Evolutionary conservation across 2,329 filamentous ascomycete species (phyloP), one percentile per base, ranked within the genome.

Genomic region (Nothophaeocryptopus gaeumannii): DNA sequence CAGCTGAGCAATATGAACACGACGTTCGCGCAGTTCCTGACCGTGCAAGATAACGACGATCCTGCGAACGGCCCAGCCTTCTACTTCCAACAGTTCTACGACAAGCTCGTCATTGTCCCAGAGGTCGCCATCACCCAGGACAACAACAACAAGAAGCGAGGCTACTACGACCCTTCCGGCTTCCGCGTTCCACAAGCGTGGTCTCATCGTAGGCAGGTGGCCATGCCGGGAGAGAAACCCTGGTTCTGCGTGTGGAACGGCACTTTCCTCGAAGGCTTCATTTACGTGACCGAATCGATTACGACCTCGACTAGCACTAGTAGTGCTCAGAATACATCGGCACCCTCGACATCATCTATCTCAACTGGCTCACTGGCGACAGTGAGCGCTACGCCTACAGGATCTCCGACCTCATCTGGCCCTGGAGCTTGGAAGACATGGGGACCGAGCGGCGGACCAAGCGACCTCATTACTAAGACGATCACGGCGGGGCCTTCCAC

Each of bases 161-260:
- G 50, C 20, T 59, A 51, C 15, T 39, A 50, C 5, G 32, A 60
- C 15, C 39, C 56, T 10, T 43, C 44, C 5, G 58, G 59, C 46
- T 56, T 55, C 32, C 16, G 29, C 11, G 11, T 58, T 10, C 50
- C 55, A 14, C 33, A 45, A 26, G 53, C 48, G 13, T 58, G 55
- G 55, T 35, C 16, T 9, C 16, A 70, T 50, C 72, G 72, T 34
- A 70, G 74, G 55, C 65, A 72, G 43, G 71, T 75, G 47, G 64
- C 71, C 9, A 64, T 71, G 48, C 73, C 76, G n/a, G 80, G 80
- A 8, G 80, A 85, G 32, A 76, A 75, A 51, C 82, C 83, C 2
- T 88, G 83, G 83, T 84, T 82, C 60, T 88, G 84, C 66, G 80
- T 79, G 64, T 88, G 83, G 82, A 87, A 87, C 62, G 71, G 74